Percentiles rank a stretch among this genome's conserved stretches.
Evolutionary conservation across 768 basidiomycete genomes (phyloP).

Genomic region (Lentinula sp.): DNA sequence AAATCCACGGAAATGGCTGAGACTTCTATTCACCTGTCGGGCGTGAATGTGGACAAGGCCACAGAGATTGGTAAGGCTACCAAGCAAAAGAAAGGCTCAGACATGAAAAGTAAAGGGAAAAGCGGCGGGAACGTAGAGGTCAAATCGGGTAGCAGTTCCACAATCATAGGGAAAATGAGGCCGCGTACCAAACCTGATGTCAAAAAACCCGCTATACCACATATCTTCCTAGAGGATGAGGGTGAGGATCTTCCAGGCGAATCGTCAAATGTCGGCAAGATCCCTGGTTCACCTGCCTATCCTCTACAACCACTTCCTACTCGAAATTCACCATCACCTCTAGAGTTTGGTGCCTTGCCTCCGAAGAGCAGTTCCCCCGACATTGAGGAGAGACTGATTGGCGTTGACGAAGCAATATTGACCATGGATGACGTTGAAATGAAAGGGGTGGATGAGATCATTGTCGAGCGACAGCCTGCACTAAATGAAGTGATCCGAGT

Average conservation of each 20-base stretch:
- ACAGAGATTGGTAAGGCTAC: background rate
- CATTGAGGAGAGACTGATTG: background rate
- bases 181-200: background rate
- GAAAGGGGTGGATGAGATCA: background rate
- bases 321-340: background rate
- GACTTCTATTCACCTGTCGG: background rate
- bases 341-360: background rate
- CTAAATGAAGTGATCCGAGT: background rate
- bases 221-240: background rate
- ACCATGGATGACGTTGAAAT: background rate
- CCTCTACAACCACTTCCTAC: background rate
- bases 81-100: background rate
- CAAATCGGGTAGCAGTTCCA: background rate
- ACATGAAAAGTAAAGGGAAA: background rate
- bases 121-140: background rate
- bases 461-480: background rate
- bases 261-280: background rate
- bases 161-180: slow-evolving; percentile 3
- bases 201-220: background rate
- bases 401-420: background rate
- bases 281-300: background rate
- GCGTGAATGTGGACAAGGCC: background rate
- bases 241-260: background rate
- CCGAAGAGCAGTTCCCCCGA: background rate
- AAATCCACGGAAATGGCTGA: background rate